phyloP scores from a whole-genome alignment of 169 alveolate species.

The Plasmodium adleri region DNA sequence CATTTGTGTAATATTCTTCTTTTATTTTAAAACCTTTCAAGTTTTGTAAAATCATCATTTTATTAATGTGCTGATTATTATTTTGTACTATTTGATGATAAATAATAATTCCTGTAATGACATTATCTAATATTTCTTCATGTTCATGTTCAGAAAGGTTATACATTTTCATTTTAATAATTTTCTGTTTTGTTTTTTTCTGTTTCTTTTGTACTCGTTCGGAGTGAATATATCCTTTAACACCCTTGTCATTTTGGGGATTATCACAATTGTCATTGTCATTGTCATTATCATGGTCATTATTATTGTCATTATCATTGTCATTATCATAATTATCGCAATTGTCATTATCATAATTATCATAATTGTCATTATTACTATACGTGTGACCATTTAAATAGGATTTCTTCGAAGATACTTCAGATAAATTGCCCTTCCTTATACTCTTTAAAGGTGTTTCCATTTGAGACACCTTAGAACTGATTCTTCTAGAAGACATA shows the following conservation, averaged over 20 bases:
- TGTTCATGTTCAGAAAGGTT: slow-evolving; percentile 58
- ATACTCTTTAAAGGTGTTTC: slow-evolving; percentile 16
- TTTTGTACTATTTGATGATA: slow-evolving; percentile 32
- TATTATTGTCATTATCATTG: neutral
- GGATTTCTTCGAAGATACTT: slow-evolving; percentile 1
- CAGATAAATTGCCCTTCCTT: slow-evolving; percentile 15
- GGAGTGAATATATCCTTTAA: slow-evolving; percentile 74
- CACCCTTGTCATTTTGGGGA: slow-evolving; percentile 11
- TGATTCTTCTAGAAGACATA: slow-evolving; percentile 22
- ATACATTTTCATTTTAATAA: slow-evolving; percentile 17
- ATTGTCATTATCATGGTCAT: neutral
- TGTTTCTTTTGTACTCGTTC: slow-evolving; percentile 68
- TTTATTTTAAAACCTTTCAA: slow-evolving; percentile 61
- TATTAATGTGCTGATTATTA: slow-evolving; percentile 10
- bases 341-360: neutral
- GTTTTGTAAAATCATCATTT: slow-evolving; percentile 37
- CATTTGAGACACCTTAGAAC: slow-evolving; percentile 26
- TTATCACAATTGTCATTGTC: slow-evolving; percentile 2
- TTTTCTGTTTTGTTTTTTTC: slow-evolving; percentile 34
- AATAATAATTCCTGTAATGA: slow-evolving; percentile 55
- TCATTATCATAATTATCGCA: neutral
- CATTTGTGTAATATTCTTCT: slow-evolving; percentile 32
- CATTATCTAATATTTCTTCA: slow-evolving; percentile 47
- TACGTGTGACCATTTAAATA: neutral
- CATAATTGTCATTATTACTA: neutral